Evolutionary conservation across 1,284 basidiomycete species (phyloP).

Genomic region (Lentinula novae-zelandiae): DNA sequence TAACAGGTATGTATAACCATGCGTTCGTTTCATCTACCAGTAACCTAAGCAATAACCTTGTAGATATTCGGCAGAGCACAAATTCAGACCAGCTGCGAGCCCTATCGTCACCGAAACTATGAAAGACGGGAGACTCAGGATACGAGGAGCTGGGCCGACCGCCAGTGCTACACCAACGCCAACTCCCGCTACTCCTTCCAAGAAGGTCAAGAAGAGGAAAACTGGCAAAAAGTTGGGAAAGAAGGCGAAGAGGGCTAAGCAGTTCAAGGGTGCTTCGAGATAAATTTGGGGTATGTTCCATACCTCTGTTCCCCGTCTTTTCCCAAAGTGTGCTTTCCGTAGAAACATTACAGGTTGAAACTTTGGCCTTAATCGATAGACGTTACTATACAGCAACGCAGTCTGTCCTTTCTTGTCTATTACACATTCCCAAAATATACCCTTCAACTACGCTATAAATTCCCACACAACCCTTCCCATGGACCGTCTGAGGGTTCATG

Average conservation of each 20-base stretch:
- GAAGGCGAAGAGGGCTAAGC: conserved; percentile 19
- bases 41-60: not conserved
- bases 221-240: conserved; percentile 17
- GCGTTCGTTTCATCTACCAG: not conserved
- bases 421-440: too few relatives aligned
- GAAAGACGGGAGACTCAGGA: conserved; percentile 50
- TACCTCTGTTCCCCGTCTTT: not conserved
- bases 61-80: conserved; percentile 64
- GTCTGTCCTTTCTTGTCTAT: too few relatives aligned
- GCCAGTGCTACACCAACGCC: conserved; percentile 23
- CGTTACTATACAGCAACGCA: too few relatives aligned
- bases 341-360: too few relatives aligned
- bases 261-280: not conserved
- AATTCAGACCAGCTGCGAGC: conserved; percentile 63
- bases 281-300: not conserved
- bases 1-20: conserved; percentile 33
- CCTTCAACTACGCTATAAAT: too few relatives aligned
- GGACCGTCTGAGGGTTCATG: too few relatives aligned
- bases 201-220: conserved; percentile 17
- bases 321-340: too few relatives aligned
- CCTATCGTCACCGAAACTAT: conserved; percentile 63
- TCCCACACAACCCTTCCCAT: too few relatives aligned
- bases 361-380: too few relatives aligned
- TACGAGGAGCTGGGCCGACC: conserved; percentile 52
- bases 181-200: conserved; percentile 13